A percentile compares a stretch with the other conserved stretches of the same genome.
phyloP scores from a whole-genome alignment of 1,139 yeast genomes.

The Protomyces inouyei region DNA sequence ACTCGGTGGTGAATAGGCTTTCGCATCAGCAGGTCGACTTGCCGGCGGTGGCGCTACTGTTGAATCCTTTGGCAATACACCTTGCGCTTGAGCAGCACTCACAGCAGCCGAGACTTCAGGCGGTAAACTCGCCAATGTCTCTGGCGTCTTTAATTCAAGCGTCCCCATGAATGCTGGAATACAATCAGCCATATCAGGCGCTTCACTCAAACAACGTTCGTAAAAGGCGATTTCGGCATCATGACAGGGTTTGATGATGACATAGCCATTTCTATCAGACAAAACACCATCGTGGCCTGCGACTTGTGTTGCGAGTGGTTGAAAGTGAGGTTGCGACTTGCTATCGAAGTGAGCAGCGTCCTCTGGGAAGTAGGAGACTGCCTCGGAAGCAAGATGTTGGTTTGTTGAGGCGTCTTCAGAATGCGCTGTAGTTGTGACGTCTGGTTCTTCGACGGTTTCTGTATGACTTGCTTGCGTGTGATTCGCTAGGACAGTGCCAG shows the following conservation, averaged over 20 bases:
- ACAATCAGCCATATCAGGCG: slow-evolving; percentile 26
- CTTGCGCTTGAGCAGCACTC: not conserved
- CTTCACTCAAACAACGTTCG: slow-evolving; percentile 35
- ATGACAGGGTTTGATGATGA: slow-evolving; percentile 66
- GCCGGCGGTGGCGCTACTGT: not conserved
- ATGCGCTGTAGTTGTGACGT: not conserved
- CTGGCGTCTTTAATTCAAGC: slow-evolving; percentile 21
- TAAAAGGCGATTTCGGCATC: slow-evolving; percentile 71
- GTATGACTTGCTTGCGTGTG: not conserved
- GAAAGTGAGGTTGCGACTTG: slow-evolving; percentile 10
- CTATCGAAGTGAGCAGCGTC: slow-evolving; percentile 8
- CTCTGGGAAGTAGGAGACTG: slow-evolving; percentile 16
- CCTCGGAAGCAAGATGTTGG: not conserved
- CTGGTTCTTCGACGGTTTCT: not conserved
- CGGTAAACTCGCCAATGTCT: slow-evolving; percentile 17
- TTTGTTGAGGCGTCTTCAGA: not conserved
- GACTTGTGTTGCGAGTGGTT: slow-evolving; percentile 44
- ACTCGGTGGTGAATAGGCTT: slow-evolving; percentile 15
- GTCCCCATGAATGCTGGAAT: slow-evolving; percentile 30
- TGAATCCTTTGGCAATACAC: not conserved
- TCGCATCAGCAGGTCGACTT: not conserved
- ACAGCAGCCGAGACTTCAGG: slow-evolving; percentile 21
- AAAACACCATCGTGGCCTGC: slow-evolving; percentile 90
- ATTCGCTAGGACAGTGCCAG: too few relatives aligned
- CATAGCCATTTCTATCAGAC: slow-evolving; percentile 54